Conservation (phyloP, 2,329 filamentous ascomycete genomes). For the Juglanconis oblonga region DNA sequence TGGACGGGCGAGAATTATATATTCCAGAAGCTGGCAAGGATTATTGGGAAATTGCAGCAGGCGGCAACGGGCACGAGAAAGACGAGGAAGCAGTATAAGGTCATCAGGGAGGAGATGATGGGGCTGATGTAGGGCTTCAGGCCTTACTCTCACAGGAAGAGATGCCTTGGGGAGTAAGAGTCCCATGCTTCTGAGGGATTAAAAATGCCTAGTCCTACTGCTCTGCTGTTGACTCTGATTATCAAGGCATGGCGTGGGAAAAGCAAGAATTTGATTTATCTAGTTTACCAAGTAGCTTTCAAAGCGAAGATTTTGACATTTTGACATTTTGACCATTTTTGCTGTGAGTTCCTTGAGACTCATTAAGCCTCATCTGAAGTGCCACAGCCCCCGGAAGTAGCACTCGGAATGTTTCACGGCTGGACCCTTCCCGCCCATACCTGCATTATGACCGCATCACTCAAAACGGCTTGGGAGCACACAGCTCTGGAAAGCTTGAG, state of each 20-base stretch:
- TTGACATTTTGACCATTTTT: not conserved
- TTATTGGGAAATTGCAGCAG: conserved; percentile 61
- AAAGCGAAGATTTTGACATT: not conserved
- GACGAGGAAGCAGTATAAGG: conserved; percentile 83
- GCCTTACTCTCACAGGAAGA: not conserved
- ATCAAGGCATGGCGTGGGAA: not conserved
- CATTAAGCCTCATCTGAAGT: not conserved
- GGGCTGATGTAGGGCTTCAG: conserved; percentile 24
- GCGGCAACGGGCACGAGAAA: conserved; percentile 62
- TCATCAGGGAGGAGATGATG: conserved; percentile 68
- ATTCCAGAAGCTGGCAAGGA: conserved; percentile 66
- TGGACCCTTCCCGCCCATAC: conserved; percentile 6
- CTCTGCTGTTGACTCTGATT: not conserved
- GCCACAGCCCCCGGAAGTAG: not conserved
- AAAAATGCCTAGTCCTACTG: not conserved
- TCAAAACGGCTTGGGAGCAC: not conserved
- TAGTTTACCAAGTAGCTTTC: not conserved
- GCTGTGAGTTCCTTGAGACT: not conserved
- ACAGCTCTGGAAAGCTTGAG: not conserved
- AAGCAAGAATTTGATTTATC: not conserved
- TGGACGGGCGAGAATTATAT: conserved; percentile 71
- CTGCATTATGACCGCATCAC: conserved; percentile 16
- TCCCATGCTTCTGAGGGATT: not conserved
- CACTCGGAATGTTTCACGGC: conserved; percentile 8
- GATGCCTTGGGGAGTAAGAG: not conserved